A percentile compares a stretch with the other conserved stretches of the same genome.
Conservation (phyloP, 768 basidiomycete genomes). For the Termitomyces sp. region DNA sequence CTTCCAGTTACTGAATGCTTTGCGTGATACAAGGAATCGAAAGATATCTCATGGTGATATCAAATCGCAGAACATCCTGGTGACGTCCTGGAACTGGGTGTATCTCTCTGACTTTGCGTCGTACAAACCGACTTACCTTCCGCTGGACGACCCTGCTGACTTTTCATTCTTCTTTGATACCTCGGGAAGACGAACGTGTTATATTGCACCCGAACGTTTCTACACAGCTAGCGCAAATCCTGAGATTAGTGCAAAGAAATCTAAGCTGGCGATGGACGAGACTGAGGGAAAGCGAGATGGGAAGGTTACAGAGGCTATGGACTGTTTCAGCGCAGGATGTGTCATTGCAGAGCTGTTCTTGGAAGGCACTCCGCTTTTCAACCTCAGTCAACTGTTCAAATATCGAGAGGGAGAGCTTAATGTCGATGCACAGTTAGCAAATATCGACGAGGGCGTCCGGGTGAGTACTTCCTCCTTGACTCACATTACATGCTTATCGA, state of each 20-base stretch:
- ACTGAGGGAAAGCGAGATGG: conserved; percentile 70
- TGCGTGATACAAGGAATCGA: conserved; percentile 78
- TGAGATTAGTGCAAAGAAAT: conserved; percentile 69
- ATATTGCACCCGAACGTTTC: conserved; percentile 95
- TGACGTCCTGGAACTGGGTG: conserved; percentile 95
- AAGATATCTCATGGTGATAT: conserved; percentile 97
- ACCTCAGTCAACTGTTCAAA: conserved; percentile 92
- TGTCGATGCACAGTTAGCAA: conserved; percentile 66
- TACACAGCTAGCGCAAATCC: conserved; percentile 71
- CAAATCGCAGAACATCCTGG: conserved; percentile 95
- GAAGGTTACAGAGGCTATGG: conserved; percentile 93
- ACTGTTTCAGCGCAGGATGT: conserved; percentile 93
- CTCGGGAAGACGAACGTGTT: conserved; percentile 90
- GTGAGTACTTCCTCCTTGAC: conserved; percentile 44
- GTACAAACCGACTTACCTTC: conserved; percentile 94
- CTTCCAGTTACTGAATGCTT: conserved; percentile 85
- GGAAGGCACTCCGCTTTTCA: conserved; percentile 92
- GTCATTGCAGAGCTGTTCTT: conserved; percentile 95
- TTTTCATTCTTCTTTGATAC: conserved; percentile 99
- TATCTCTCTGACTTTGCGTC: conserved; percentile 94
- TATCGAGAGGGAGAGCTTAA: conserved; percentile 85
- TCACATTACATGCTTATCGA: conserved; percentile 21
- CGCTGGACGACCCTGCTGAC: conserved; percentile 94
- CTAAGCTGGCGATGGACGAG: conserved; percentile 49
- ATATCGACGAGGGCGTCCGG: conserved; percentile 75